phyloP scores from a whole-genome alignment of 2,329 filamentous ascomycete genomes.

The Mycosphaerella arachidis region DNA sequence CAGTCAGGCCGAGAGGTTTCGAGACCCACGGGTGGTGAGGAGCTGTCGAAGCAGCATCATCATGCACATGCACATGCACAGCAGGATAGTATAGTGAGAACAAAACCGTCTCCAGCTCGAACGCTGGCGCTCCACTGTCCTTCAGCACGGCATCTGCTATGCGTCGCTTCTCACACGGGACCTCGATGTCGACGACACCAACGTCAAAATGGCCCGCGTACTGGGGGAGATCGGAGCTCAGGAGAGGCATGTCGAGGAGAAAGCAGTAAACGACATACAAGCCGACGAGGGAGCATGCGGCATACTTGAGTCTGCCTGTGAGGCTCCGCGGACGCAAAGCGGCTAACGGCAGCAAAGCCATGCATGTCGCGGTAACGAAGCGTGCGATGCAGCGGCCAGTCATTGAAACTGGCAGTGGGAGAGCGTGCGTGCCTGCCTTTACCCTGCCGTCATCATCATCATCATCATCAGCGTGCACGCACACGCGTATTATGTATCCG shows the following conservation, averaged over 20 bases:
- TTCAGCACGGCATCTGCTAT: slow-evolving; percentile 37
- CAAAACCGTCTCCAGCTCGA: slow-evolving; percentile 43
- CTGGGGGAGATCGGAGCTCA: slow-evolving; percentile 38
- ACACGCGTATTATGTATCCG: background rate
- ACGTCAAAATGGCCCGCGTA: slow-evolving; percentile 43
- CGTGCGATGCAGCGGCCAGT: background rate
- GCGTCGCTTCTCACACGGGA: slow-evolving; percentile 33
- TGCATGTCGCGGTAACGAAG: slow-evolving; percentile 5
- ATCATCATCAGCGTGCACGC: background rate
- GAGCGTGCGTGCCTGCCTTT: background rate
- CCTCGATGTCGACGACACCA: slow-evolving; percentile 43
- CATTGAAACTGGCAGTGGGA: background rate
- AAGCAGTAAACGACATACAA: slow-evolving; percentile 35
- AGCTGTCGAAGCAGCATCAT: slow-evolving; percentile 23
- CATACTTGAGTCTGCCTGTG: slow-evolving; percentile 10
- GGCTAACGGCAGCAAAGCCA: slow-evolving; percentile 7
- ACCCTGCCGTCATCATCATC: background rate
- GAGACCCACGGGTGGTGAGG: slow-evolving; percentile 41
- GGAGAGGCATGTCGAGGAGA: slow-evolving; percentile 39
- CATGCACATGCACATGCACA: no score
- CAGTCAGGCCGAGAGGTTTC: slow-evolving; percentile 40
- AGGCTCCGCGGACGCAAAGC: slow-evolving; percentile 15
- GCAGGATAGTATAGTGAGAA: slow-evolving; percentile 46
- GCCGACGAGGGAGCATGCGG: slow-evolving; percentile 12
- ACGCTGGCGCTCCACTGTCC: slow-evolving; percentile 37